Percentiles rank a stretch among this genome's conserved stretches.
phyloP scores from a whole-genome alignment of 306 rosid species.

The Sophora flavescens region DNA sequence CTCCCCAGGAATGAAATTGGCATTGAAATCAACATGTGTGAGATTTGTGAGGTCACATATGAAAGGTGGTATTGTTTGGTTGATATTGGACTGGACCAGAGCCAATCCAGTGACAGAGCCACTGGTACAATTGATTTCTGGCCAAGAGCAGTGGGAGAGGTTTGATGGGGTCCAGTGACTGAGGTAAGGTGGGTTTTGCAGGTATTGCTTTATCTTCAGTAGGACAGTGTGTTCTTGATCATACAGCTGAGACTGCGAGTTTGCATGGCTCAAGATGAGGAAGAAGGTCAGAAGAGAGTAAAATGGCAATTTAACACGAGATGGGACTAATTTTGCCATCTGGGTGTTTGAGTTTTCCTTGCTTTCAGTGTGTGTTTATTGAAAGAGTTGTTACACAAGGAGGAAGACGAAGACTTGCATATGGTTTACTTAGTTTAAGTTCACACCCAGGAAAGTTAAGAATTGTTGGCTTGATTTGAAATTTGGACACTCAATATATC shows the following conservation, averaged over 20 bases:
- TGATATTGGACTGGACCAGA: conserved; percentile 1
- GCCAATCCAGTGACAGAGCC: conserved; percentile 47
- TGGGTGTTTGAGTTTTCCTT: conserved; percentile 5
- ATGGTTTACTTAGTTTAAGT: too few relatives aligned
- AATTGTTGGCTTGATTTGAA: conserved; percentile 10
- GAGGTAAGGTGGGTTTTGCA: conserved; percentile 44
- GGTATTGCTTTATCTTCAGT: conserved; percentile 48
- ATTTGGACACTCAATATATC: background rate
- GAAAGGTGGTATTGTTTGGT: conserved; percentile 49
- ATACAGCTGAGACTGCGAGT: conserved; percentile 53
- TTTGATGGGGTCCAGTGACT: conserved; percentile 53
- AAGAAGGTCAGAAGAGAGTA: conserved; percentile 31
- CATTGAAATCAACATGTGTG: conserved; percentile 1
- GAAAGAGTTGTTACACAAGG: background rate
- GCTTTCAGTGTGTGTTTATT: background rate
- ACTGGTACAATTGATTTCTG: conserved; percentile 51
- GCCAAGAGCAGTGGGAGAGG: conserved; percentile 56
- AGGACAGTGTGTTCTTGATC: conserved; percentile 54
- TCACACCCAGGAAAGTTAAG: background rate
- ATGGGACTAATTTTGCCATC: conserved; percentile 35
- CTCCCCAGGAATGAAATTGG: conserved; percentile 42
- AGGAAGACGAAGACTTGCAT: background rate
- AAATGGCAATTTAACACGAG: background rate
- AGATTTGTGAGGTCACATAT: conserved; percentile 63
- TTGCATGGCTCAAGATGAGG: conserved; percentile 31